Evolutionary conservation across 768 basidiomycete species (phyloP), one percentile per base, ranked within the genome.

Genomic region (Coprinellus micaceus): DNA sequence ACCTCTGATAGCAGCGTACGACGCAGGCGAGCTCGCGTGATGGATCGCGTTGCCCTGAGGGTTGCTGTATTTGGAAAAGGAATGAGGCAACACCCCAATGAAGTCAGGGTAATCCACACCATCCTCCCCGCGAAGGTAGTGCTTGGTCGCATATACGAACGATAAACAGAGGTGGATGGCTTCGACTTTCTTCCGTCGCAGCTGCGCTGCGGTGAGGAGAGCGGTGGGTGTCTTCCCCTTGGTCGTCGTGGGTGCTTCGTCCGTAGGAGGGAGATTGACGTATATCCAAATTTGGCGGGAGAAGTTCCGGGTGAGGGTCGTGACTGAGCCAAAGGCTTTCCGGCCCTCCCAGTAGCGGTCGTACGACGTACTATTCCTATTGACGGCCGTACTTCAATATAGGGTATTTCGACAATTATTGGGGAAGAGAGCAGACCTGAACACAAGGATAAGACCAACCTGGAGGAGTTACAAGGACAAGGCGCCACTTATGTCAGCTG

Each of bases 281-380:
- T 88, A 83, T 54, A 94, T 70, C 93, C 93, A 95, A 47, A 93
- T 73, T 62, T 86, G 79, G 24, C 91, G 85, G 11, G 86, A 71
- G 46, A 94, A 77, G 67, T 88, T 92, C 58, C 91, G 88, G 52
- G 84, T 82, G 64, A 86, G 84, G 13, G 91, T 81, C 11, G 80
- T 83, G 54, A 95, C 67, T 7, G 82, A 63, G 0, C 87, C 85
- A 65, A 94, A 94, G 41, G 85, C 82, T 69, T 90, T 96, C 61
- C 94, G 79, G 47, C 94, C 94, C 74, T 94, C 93, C 79, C 86
- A 91, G 64, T 86, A 92, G 30, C 90, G 85, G 63, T 93, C 89
- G 62, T 92, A 94, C 7, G 89, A 91, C 22, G 89, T 92, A 51
- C 86, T 74, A 61, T 91, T 91, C 63, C 90, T 90, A 58, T 50